A percentile compares a stretch with the other conserved stretches of the same genome.
Conservation (phyloP, 768 basidiomycete genomes). For the Pleurotus pulmonarius region DNA sequence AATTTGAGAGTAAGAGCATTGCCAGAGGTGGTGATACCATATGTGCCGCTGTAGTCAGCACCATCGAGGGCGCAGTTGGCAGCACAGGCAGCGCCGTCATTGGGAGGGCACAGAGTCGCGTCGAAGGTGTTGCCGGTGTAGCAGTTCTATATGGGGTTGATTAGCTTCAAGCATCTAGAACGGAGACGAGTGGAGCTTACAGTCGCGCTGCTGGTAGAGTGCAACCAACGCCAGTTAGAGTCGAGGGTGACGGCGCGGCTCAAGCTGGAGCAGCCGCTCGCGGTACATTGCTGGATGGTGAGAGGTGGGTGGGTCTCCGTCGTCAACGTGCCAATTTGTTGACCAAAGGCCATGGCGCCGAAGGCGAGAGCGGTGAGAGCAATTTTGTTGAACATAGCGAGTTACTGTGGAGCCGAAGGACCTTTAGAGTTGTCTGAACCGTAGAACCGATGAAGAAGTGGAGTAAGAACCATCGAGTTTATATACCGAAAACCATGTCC, state of each 20-base stretch:
- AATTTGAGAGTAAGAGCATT: conserved; percentile 46
- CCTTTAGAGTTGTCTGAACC: neutral
- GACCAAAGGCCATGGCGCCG: conserved; percentile 35
- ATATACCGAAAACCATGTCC: neutral
- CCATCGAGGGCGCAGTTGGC: conserved; percentile 38
- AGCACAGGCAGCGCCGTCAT: conserved; percentile 42
- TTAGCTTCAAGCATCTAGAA: neutral
- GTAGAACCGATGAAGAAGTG: conserved; percentile 4
- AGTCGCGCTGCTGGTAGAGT: conserved; percentile 23
- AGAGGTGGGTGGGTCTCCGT: conserved; percentile 49
- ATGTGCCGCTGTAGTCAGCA: conserved; percentile 47
- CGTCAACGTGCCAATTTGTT: conserved; percentile 45
- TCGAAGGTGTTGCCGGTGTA: conserved; percentile 59
- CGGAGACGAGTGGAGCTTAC: neutral
- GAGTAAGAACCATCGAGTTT: neutral
- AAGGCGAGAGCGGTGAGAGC: conserved; percentile 30
- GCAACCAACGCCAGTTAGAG: conserved; percentile 52
- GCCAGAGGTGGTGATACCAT: conserved; percentile 47
- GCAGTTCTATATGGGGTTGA: conserved; percentile 27
- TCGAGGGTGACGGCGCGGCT: conserved; percentile 40
- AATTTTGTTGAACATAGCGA: conserved; percentile 29
- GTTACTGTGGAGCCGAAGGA: neutral
- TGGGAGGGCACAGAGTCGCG: conserved; percentile 40
- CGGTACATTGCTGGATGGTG: conserved; percentile 39
- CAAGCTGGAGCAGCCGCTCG: conserved; percentile 33